These are phyloP conservation scores for Podospora anserina DNA, from an alignment of 495 filamentous ascomycete genomes.

Conservation along the genomic window DNA sequence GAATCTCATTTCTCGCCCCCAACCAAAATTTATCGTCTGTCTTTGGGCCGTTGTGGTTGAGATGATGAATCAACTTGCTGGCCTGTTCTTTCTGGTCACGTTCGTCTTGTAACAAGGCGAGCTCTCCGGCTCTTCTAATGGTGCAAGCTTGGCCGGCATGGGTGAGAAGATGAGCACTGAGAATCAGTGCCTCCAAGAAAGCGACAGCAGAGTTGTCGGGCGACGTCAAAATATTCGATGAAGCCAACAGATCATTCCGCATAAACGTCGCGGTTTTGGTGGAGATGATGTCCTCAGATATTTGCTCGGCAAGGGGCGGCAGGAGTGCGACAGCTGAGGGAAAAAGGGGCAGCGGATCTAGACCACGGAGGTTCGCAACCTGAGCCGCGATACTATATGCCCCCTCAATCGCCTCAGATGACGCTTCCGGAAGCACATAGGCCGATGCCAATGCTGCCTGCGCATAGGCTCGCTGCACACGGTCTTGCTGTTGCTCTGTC, in stretches of 20 bases:
- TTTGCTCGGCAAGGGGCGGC: constrained; percentile 38
- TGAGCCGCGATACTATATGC: constrained; percentile 61
- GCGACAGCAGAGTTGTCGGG: constrained; percentile 58
- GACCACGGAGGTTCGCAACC: constrained; percentile 57
- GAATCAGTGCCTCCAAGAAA: constrained; percentile 64
- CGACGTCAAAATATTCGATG: constrained; percentile 63
- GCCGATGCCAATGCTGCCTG: constrained; percentile 70
- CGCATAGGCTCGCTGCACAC: constrained; percentile 62
- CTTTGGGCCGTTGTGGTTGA: constrained; percentile 48
- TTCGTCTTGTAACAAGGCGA: constrained; percentile 55
- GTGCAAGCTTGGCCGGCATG: constrained; percentile 58
- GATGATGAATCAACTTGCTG: constrained; percentile 56
- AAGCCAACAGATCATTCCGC: constrained; percentile 55
- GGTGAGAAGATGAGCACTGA: constrained; percentile 64
- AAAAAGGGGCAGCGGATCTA: constrained; percentile 51
- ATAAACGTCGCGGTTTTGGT: constrained; percentile 43
- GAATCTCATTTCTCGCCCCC: constrained; percentile 59
- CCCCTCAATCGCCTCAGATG: constrained; percentile 55
- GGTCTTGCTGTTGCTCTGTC: constrained; percentile 49
- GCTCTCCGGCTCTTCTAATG: constrained; percentile 56
- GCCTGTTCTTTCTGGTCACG: constrained; percentile 66
- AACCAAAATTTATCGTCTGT: constrained; percentile 68
- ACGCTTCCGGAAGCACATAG: constrained; percentile 63
- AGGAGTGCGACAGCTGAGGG: constrained; percentile 43
- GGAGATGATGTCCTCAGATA: constrained; percentile 31